Conservation (phyloP, 257 asterid genomes). For the Lavandula angustifolia region DNA sequence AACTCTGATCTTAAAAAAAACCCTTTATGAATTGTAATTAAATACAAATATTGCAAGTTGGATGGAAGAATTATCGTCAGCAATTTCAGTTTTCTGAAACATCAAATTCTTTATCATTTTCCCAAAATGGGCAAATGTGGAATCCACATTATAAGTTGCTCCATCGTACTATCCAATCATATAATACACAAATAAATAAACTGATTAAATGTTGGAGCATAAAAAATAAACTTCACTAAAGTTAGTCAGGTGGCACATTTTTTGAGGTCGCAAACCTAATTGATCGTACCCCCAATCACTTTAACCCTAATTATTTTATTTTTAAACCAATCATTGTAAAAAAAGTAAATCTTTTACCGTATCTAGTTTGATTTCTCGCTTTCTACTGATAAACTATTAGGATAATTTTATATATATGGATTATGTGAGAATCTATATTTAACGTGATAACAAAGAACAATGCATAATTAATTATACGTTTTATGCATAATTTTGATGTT, state of each 20-base stretch:
- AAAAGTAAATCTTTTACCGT: too few relatives aligned
- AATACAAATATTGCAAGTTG: conserved; percentile 13
- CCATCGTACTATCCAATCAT: conserved; percentile 35
- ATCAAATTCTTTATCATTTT: conserved; percentile 29
- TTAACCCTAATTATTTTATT: neutral
- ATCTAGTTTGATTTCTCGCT: too few relatives aligned
- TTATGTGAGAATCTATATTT: too few relatives aligned
- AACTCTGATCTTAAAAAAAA: too few relatives aligned
- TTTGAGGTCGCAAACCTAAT: conserved; percentile 34
- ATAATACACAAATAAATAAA: neutral
- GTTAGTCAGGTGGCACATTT: conserved; percentile 20
- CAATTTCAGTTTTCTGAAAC: conserved; percentile 2
- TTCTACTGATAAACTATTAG: too few relatives aligned
- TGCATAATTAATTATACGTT: too few relatives aligned
- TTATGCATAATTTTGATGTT: too few relatives aligned
- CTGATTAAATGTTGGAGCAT: conserved; percentile 2
- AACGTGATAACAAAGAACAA: too few relatives aligned
- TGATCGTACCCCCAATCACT: conserved; percentile 21
- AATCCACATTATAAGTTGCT: conserved; percentile 39
- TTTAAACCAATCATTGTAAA: too few relatives aligned
- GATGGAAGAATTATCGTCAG: neutral
- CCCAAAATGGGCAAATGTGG: conserved; percentile 25
- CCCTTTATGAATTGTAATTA: too few relatives aligned
- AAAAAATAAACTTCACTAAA: conserved; percentile 24
- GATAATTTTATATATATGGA: too few relatives aligned